These are phyloP conservation scores for Aspergillus sp. DNA, from an alignment of 2,329 filamentous ascomycete species.

Conservation along the genomic window DNA sequence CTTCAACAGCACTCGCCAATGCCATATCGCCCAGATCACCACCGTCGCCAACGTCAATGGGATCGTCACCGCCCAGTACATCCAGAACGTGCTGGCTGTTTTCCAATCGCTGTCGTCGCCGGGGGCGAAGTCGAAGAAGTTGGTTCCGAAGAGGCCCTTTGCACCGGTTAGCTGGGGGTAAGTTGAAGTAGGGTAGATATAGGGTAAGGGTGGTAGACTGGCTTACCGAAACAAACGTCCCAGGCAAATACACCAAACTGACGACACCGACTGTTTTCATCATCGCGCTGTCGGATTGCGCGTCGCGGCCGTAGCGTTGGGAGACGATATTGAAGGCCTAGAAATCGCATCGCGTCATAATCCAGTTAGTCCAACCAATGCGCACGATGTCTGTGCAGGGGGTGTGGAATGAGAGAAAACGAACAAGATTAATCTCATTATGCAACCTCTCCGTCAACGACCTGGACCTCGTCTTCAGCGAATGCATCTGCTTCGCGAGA, in stretches of 20 bases:
- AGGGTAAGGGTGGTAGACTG: background rate
- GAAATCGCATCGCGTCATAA: no score
- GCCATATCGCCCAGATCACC: conserved; percentile 24
- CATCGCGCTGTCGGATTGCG: conserved; percentile 25
- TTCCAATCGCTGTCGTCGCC: conserved; percentile 20
- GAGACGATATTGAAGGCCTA: conserved; percentile 33
- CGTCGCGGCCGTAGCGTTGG: conserved; percentile 25
- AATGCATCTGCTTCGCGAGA: conserved; percentile 26
- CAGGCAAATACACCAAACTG: conserved; percentile 29
- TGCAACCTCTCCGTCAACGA: conserved; percentile 30
- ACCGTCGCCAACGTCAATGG: conserved; percentile 30
- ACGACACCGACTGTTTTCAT: conserved; percentile 33
- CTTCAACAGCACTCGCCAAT: conserved; percentile 7
- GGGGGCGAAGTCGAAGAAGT: conserved; percentile 32
- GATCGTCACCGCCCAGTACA: conserved; percentile 32
- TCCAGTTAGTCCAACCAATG: no score
- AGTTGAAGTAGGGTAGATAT: no score
- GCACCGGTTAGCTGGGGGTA: no score
- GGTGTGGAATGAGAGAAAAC: background rate
- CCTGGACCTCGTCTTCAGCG: conserved; percentile 24
- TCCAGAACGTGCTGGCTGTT: conserved; percentile 28
- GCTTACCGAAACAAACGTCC: conserved; percentile 30
- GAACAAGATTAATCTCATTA: conserved; percentile 37
- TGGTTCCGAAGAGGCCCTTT: conserved; percentile 34
- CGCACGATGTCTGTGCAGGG: no score